Conservation (phyloP, 2,329 filamentous ascomycete genomes). For the Neurospora sp. region DNA sequence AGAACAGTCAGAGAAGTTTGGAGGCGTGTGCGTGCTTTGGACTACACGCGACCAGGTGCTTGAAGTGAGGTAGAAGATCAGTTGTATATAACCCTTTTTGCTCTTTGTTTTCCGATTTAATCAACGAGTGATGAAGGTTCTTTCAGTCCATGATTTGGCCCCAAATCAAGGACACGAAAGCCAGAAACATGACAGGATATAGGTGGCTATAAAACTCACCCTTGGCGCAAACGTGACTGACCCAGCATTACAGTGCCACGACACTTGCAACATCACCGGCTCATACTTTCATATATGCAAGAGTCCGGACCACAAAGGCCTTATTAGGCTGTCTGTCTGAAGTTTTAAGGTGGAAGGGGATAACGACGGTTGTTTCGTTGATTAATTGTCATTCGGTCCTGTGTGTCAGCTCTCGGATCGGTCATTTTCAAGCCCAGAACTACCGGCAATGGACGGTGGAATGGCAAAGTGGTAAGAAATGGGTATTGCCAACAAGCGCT, state of each 20-base stretch:
- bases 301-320: background rate
- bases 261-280: background rate
- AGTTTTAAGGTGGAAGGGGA: background rate
- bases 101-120: background rate
- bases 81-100: background rate
- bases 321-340: background rate
- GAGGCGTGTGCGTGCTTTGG: conserved; percentile 55
- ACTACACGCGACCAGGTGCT: conserved; percentile 57
- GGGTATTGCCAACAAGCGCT: background rate
- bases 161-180: background rate
- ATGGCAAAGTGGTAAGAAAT: background rate
- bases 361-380: background rate
- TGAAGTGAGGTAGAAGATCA: conserved; percentile 16
- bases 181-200: background rate
- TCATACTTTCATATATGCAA: background rate
- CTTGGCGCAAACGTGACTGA: background rate
- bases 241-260: background rate
- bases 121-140: background rate
- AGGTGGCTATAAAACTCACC: background rate
- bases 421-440: background rate
- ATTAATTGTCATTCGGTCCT: background rate
- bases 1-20: conserved; percentile 63
- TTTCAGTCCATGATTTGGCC: background rate
- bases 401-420: background rate
- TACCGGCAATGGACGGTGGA: background rate